Evolutionary conservation across 202 grass and related monocot genomes (phyloP).

Genomic region (Cymbopogon flexuosus): DNA sequence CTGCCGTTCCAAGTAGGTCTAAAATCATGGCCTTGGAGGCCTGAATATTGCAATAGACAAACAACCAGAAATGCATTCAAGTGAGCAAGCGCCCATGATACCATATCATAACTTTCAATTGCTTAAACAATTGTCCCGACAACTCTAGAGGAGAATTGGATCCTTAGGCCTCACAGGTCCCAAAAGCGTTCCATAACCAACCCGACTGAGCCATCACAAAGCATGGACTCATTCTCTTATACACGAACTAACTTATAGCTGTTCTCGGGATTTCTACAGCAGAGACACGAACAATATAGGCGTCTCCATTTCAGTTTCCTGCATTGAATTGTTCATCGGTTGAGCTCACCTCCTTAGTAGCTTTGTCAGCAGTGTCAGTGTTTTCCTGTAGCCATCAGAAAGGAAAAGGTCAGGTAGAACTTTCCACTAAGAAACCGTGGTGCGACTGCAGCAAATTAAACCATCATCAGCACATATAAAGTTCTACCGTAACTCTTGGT

Average conservation of each 20-base stretch:
- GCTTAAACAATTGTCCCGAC: neutral
- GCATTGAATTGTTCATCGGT: neutral
- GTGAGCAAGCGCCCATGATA: neutral
- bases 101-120: neutral
- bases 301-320: neutral
- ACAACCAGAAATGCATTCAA: neutral
- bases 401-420: neutral
- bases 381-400: constrained; percentile 26
- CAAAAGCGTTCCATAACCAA: neutral
- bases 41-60: neutral
- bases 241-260: neutral
- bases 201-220: neutral
- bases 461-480: neutral
- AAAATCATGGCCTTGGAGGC: neutral
- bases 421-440: neutral
- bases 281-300: constrained; percentile 1
- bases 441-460: neutral
- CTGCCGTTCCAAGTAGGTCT: neutral
- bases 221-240: constrained; percentile 11
- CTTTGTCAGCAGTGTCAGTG: neutral
- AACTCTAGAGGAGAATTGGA: neutral
- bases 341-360: neutral
- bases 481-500: neutral
- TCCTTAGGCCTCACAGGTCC: neutral
- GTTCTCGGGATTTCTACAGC: constrained; percentile 12